Evolutionary conservation across 1,284 basidiomycete species (phyloP).

Genomic region (Phylloboletellus chloephorus): DNA sequence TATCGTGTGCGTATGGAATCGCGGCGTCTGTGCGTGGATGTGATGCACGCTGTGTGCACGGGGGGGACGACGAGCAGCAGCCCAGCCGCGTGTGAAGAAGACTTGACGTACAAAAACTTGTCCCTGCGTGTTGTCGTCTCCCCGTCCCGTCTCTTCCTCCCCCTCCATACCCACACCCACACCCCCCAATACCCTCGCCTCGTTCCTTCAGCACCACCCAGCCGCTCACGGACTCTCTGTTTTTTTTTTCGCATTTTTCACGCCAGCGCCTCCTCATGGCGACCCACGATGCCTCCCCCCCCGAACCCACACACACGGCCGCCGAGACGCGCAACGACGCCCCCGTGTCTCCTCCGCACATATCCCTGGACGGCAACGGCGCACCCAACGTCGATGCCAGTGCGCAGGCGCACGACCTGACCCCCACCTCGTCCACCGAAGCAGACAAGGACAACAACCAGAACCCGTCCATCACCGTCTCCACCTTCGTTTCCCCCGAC

Average conservation of each 20-base stretch:
- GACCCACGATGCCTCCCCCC: slow-evolving; percentile 19
- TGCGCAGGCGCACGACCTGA: slow-evolving; percentile 34
- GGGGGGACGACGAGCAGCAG: background rate
- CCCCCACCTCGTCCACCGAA: slow-evolving; percentile 32
- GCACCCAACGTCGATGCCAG: slow-evolving; percentile 15
- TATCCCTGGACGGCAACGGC: slow-evolving; percentile 27
- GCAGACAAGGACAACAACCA: slow-evolving; percentile 31
- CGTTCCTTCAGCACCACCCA: background rate
- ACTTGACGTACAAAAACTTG: slow-evolving; percentile 33
- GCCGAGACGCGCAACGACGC: slow-evolving; percentile 22
- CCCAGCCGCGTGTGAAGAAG: slow-evolving; percentile 30
- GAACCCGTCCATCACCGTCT: slow-evolving; percentile 30
- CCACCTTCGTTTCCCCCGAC: slow-evolving; percentile 32
- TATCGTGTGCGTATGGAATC: background rate
- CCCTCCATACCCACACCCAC: slow-evolving; percentile 26
- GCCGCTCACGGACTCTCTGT: background rate
- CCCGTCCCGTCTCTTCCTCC: slow-evolving; percentile 2
- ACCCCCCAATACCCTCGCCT: slow-evolving; percentile 1
- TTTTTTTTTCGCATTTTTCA: slow-evolving; percentile 4
- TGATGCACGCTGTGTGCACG: slow-evolving; percentile 29
- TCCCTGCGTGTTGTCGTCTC: slow-evolving; percentile 17
- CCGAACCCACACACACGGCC: slow-evolving; percentile 12
- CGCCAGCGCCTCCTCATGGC: slow-evolving; percentile 20
- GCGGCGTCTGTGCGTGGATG: background rate
- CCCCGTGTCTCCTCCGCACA: slow-evolving; percentile 17